phyloP scores from a whole-genome alignment of 2,329 filamentous ascomycete genomes.

The Nannizziopsis barbatae region DNA sequence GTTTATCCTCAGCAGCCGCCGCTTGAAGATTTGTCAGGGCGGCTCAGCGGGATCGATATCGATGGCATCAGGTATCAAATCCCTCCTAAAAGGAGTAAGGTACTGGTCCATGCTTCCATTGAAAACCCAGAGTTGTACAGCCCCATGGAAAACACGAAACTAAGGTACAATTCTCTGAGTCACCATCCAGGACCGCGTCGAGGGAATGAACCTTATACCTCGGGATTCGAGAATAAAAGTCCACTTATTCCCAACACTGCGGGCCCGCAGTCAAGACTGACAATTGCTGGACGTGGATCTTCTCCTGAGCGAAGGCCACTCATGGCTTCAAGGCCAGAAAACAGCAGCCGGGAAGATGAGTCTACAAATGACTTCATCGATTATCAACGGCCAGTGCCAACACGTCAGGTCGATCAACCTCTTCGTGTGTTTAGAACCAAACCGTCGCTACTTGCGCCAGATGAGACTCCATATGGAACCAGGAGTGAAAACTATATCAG shows the following conservation, averaged over 20 bases:
- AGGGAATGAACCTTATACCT: background rate
- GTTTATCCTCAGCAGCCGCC: conserved; percentile 9
- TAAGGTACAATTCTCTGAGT: background rate
- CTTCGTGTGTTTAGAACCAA: background rate
- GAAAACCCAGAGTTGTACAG: background rate
- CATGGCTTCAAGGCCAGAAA: background rate
- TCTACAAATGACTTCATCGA: background rate
- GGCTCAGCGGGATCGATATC: conserved; percentile 18
- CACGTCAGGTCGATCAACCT: conserved; percentile 12
- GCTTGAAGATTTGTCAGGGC: conserved; percentile 20
- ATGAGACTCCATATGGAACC: conserved; percentile 1
- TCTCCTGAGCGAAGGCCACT: background rate
- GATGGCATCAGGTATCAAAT: conserved; percentile 21
- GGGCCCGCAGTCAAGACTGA: background rate
- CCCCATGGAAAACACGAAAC: conserved; percentile 2
- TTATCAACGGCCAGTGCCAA: background rate
- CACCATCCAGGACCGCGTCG: background rate
- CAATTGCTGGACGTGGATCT: background rate
- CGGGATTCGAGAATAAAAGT: background rate
- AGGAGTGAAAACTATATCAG: conserved; percentile 2
- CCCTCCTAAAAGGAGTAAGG: conserved; percentile 26
- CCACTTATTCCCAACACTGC: background rate
- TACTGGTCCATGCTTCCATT: conserved; percentile 20
- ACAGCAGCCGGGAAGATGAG: background rate
- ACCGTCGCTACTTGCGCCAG: conserved; percentile 1